These are phyloP conservation scores for Saccharum spontaneum DNA, from an alignment of 176 grass and related monocot genomes.

Conservation along the genomic window DNA sequence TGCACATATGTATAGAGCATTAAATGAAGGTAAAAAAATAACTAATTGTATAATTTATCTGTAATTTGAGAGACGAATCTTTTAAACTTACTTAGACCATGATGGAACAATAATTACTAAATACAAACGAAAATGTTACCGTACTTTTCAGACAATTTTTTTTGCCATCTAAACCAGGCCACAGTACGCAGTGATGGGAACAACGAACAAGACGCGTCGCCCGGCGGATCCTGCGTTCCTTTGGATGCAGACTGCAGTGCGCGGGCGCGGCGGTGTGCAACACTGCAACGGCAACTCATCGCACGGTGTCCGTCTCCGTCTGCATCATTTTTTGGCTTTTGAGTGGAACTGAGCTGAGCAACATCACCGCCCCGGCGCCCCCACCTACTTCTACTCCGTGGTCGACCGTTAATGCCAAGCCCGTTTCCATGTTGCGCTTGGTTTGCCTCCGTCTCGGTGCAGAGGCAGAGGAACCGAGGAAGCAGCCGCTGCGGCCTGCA, in stretches of 20 bases:
- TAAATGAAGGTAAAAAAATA: too few relatives aligned
- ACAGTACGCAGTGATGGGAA: background rate
- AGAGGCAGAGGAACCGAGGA: background rate
- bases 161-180: too few relatives aligned
- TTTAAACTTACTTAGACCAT: too few relatives aligned
- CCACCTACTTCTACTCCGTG: background rate
- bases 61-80: too few relatives aligned
- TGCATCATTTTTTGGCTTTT: background rate
- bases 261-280: background rate
- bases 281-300: background rate
- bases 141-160: too few relatives aligned
- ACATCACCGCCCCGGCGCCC: background rate
- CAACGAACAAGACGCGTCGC: background rate
- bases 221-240: background rate
- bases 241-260: background rate
- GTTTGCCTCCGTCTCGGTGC: too few relatives aligned
- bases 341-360: background rate
- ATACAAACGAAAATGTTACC: too few relatives aligned
- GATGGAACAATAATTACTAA: too few relatives aligned
- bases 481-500: too few relatives aligned
- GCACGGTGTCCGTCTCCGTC: background rate
- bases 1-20: too few relatives aligned
- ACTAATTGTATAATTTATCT: too few relatives aligned
- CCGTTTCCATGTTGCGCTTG: background rate
- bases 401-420: slow-evolving; percentile 27